Conservation (phyloP, 495 filamentous ascomycete genomes). For the Friedmanniomyces endolithicus region DNA sequence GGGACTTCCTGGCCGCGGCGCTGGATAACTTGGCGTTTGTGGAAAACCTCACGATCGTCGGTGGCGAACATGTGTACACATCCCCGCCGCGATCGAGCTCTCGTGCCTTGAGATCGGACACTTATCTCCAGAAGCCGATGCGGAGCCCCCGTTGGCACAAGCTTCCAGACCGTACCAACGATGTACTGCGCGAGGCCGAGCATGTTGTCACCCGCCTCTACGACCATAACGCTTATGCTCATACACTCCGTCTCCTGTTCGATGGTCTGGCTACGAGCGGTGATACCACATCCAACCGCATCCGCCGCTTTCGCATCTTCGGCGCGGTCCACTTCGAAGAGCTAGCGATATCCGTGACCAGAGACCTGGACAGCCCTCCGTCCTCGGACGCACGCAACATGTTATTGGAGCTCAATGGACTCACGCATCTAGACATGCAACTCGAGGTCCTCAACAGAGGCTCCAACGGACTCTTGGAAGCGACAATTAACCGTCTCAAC, state of each 20-base stretch:
- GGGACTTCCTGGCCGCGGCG: background rate
- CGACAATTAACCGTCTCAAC: background rate
- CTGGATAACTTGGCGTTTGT: background rate
- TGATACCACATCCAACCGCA: background rate
- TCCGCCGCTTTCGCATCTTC: background rate
- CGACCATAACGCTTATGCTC: background rate
- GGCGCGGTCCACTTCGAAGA: background rate
- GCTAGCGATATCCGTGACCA: background rate
- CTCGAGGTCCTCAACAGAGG: background rate
- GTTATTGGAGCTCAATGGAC: background rate
- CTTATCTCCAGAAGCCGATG: background rate
- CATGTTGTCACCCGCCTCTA: background rate
- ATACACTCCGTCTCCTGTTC: background rate
- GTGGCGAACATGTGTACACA: background rate
- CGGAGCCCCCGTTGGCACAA: background rate
- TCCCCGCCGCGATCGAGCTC: background rate
- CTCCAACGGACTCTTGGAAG: background rate
- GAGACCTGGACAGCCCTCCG: background rate
- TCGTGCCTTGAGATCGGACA: background rate
- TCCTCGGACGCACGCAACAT: background rate
- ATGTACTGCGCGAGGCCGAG: background rate
- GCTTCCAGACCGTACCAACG: too few relatives aligned
- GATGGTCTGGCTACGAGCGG: background rate
- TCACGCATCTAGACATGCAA: background rate
- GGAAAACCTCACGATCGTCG: background rate